phyloP scores from a whole-genome alignment of 495 filamentous ascomycete genomes.

The Aspergillus sclerotiicarbonarius region DNA sequence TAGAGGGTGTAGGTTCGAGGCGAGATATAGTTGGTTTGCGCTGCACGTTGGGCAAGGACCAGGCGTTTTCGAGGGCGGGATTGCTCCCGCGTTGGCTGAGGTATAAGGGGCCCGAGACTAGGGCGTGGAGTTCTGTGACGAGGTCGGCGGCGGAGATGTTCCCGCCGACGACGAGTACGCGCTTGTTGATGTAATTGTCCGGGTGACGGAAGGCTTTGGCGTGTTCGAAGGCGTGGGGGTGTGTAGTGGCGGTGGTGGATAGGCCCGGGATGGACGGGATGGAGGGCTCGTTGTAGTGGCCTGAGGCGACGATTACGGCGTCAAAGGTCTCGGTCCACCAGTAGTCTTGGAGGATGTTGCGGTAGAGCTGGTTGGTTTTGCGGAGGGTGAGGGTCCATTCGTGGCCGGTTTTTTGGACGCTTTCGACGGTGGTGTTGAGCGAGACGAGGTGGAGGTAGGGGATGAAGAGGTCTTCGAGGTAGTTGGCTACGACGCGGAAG shows the following conservation, averaged over 20 bases:
- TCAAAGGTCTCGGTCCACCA: slow-evolving; percentile 49
- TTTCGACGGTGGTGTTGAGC: slow-evolving; percentile 30
- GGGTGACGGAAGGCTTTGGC: slow-evolving; percentile 26
- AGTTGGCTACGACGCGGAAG: slow-evolving; percentile 23
- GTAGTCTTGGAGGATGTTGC: slow-evolving; percentile 19
- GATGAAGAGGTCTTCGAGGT: slow-evolving; percentile 27
- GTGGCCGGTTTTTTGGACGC: slow-evolving; percentile 21
- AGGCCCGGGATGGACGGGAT: slow-evolving; percentile 54
- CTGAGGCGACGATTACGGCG: slow-evolving; percentile 72
- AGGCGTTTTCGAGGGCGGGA: slow-evolving; percentile 20
- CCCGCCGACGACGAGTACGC: slow-evolving; percentile 30
- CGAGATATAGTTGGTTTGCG: slow-evolving; percentile 18
- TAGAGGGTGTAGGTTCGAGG: background rate
- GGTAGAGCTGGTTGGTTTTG: slow-evolving; percentile 17
- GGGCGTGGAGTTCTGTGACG: slow-evolving; percentile 27
- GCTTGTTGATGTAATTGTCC: slow-evolving; percentile 29
- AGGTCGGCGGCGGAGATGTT: slow-evolving; percentile 31
- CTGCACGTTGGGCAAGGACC: slow-evolving; percentile 24
- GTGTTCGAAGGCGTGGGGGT: slow-evolving; percentile 25
- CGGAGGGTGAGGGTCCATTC: slow-evolving; percentile 28
- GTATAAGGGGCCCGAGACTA: slow-evolving; percentile 22
- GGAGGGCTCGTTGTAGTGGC: slow-evolving; percentile 68
- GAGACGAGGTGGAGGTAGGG: slow-evolving; percentile 22
- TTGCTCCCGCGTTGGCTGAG: slow-evolving; percentile 24
- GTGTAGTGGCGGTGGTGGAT: slow-evolving; percentile 5